phyloP scores from a whole-genome alignment of 805 yeast genomes.

The Candida adriatica region DNA sequence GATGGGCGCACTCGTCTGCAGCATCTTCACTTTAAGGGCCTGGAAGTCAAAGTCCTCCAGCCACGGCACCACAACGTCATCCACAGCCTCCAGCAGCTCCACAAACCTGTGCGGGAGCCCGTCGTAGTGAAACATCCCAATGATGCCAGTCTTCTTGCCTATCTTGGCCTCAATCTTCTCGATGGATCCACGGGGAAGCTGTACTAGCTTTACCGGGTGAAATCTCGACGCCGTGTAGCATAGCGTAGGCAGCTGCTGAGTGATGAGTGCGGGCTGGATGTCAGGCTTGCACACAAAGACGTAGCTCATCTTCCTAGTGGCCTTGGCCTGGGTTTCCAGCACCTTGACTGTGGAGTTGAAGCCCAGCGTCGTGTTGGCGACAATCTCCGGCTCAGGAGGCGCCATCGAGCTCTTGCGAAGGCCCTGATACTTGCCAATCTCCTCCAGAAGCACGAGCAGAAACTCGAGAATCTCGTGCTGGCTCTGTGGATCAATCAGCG shows the following conservation, averaged over 20 bases:
- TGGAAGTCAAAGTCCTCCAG: slow-evolving; percentile 30
- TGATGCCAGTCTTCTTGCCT: slow-evolving; percentile 29
- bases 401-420: slow-evolving; percentile 5
- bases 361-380: slow-evolving; percentile 32
- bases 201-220: slow-evolving; percentile 43
- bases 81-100: slow-evolving; percentile 22
- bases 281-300: slow-evolving; percentile 61
- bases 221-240: slow-evolving; percentile 35
- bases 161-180: slow-evolving; percentile 26
- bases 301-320: slow-evolving; percentile 11
- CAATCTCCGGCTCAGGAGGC: slow-evolving; percentile 11
- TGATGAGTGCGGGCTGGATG: slow-evolving; percentile 40
- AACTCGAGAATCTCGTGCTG: slow-evolving; percentile 34
- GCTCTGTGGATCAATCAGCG: slow-evolving; percentile 33
- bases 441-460: slow-evolving; percentile 28
- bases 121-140: slow-evolving; percentile 20
- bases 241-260: slow-evolving; percentile 53
- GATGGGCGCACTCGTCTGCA: slow-evolving; percentile 43
- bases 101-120: slow-evolving; percentile 20
- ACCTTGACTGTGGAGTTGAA: slow-evolving; percentile 48
- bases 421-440: slow-evolving; percentile 20
- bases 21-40: slow-evolving; percentile 34
- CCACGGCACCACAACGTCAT: slow-evolving; percentile 40
- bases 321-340: slow-evolving; percentile 37
- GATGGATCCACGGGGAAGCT: slow-evolving; percentile 42